Base-by-base conservation (phyloP, 2,329 filamentous ascomycete genomes). In the Cladophialophora psammophila region DNA sequence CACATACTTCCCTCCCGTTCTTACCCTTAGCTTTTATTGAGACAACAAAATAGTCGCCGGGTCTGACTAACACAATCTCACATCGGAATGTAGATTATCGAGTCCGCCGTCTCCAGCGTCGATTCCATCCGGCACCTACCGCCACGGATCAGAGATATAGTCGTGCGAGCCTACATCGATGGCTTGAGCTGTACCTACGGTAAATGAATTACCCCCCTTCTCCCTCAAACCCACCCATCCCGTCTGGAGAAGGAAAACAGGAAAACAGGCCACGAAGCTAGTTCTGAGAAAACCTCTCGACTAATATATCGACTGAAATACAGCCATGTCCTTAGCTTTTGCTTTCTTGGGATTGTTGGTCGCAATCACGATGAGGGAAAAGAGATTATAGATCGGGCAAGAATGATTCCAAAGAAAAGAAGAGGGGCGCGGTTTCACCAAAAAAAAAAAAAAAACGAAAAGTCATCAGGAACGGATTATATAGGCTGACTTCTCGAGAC, bases 61-160 rank as follows among this genome's bases (percentile, higher is more conserved):
- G 2, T 38, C 36, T 13, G 36, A 38, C 36, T 38, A 38, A 38
- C 35, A 38, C 7, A 38, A 38, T 13, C 34, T 32, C 12, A 7
- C 7, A 35, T 18, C 40, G 40, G n/a, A 42, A 5, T 35, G 31
- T 53, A 67, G 66, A 68, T 68, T 50, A 68, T 68, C 45, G 66
- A 68, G 15, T 60, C 54, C 13, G 62, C 66, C 48, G 26, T 68
- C 15, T 68, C 66, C 32, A 68, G 62, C 58, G 55, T 68, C 32
- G 45, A 20, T 13, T 60, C 62, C 18, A 65, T 68, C 34, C 42
- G 52, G 3, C 12, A 53, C 8, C 20, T 68, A 1, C 66, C 63
- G 9, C 45, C 20, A 7, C 38, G 31, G n/a, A 57, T 68, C 35
- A 62, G 40, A 32, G 55, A 42, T 3, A 45, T 68, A n/a, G 66